Percentiles rank a stretch among this genome's conserved stretches.
Evolutionary conservation across 2,329 filamentous ascomycete genomes (phyloP).

Genomic region (Colletotrichum sp.): DNA sequence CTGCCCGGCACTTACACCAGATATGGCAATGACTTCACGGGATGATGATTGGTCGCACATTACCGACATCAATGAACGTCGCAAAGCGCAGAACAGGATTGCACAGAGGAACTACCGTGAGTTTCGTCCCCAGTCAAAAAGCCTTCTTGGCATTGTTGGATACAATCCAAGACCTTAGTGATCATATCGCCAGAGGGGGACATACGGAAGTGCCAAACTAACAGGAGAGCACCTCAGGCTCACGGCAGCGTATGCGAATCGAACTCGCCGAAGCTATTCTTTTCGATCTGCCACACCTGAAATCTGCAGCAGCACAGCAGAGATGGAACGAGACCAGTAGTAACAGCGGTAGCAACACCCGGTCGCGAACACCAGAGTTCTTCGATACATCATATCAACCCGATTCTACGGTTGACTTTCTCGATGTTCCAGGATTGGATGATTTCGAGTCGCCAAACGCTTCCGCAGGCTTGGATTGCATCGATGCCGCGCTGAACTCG

Average conservation of each 20-base stretch:
- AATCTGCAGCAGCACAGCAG: not conserved
- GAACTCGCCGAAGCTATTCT: not conserved
- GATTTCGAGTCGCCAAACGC: not conserved
- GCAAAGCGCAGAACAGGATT: conserved; percentile 3
- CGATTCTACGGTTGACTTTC: not conserved
- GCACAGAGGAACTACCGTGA: conserved; percentile 8
- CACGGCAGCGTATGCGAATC: not conserved
- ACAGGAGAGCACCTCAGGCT: not conserved
- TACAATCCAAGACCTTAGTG: too few relatives aligned
- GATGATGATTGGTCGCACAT: conserved; percentile 37
- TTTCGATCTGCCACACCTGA: not conserved
- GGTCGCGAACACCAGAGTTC: not conserved
- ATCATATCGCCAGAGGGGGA: not conserved
- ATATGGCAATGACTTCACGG: not conserved
- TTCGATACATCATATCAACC: not conserved
- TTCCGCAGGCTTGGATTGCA: not conserved
- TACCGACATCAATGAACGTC: conserved; percentile 25
- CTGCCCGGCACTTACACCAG: not conserved
- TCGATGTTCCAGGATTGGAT: not conserved
- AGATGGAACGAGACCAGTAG: not conserved
- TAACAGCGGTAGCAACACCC: not conserved
- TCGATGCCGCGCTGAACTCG: not conserved
- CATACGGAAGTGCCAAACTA: not conserved
- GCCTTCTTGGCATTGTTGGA: rapidly evolving
- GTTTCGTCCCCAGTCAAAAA: not conserved